phyloP scores from a whole-genome alignment of 129 eudicot species.

The Helichrysum umbraculigerum region DNA sequence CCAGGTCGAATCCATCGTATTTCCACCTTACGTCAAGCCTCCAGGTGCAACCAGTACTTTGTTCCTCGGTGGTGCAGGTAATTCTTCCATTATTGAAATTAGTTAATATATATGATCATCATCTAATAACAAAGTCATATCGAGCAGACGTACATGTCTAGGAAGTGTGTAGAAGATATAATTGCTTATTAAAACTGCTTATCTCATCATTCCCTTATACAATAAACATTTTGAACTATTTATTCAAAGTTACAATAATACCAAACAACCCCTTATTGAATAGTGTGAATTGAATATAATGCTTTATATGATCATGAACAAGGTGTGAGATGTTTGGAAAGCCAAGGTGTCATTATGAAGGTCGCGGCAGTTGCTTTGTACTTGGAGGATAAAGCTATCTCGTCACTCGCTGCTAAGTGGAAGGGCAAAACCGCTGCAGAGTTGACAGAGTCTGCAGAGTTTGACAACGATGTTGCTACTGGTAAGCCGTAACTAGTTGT shows the following conservation, averaged over 20 bases:
- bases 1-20: constrained; percentile 57
- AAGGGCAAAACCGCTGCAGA: constrained; percentile 71
- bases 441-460: constrained; percentile 58
- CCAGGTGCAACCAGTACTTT: constrained; percentile 57
- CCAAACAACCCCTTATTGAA: neutral
- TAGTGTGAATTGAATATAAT: neutral
- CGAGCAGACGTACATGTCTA: too few species aligned
- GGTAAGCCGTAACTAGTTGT: constrained; percentile 39
- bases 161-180: too few species aligned
- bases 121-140: neutral
- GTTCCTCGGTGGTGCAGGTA: constrained; percentile 98
- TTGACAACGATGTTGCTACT: constrained; percentile 58
- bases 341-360: constrained; percentile 60
- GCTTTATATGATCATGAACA: constrained; percentile 21
- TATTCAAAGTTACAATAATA: too few species aligned
- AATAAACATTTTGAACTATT: too few species aligned
- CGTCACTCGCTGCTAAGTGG: constrained; percentile 73
- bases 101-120: neutral
- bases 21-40: constrained; percentile 70
- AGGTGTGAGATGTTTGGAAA: constrained; percentile 83
- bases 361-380: constrained; percentile 79
- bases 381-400: constrained; percentile 61
- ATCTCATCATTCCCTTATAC: too few species aligned
- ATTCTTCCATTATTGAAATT: neutral
- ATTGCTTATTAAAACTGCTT: too few species aligned